phyloP scores from a whole-genome alignment of 768 basidiomycete genomes.

The Leccinum aurantiacum region DNA sequence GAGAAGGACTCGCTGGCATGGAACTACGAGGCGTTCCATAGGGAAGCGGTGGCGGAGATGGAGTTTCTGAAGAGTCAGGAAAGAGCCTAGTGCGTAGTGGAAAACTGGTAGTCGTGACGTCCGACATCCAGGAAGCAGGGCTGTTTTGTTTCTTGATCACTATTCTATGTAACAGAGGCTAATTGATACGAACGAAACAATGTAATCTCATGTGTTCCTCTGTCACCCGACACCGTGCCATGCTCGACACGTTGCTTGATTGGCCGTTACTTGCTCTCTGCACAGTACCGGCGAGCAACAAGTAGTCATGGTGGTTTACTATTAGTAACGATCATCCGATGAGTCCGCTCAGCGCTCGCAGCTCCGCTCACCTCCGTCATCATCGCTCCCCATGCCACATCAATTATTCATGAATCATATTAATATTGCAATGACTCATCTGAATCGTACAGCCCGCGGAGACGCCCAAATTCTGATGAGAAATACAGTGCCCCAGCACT shows the following conservation, averaged over 20 bases:
- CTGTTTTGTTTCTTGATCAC: neutral
- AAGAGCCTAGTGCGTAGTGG: conserved; percentile 6
- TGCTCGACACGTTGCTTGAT: no score
- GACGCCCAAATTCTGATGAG: no score
- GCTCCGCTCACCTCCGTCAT: neutral
- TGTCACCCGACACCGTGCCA: no score
- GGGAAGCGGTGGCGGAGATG: conserved; percentile 22
- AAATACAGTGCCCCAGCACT: no score
- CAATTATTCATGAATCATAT: neutral
- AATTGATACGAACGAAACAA: neutral
- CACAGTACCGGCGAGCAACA: no score
- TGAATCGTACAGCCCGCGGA: neutral
- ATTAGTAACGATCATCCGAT: no score
- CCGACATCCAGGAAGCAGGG: neutral
- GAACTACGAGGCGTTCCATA: conserved; percentile 33
- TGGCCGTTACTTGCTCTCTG: no score
- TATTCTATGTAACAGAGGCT: neutral
- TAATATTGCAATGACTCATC: neutral
- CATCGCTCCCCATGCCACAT: neutral
- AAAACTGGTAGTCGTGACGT: neutral
- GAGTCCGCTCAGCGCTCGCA: neutral
- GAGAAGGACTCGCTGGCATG: conserved; percentile 28
- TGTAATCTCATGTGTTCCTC: neutral
- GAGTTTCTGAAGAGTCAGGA: conserved; percentile 24
- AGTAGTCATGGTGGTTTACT: no score